Conservation (phyloP, 2,329 filamentous ascomycete species). For the Annulohypoxylon truncatum region DNA sequence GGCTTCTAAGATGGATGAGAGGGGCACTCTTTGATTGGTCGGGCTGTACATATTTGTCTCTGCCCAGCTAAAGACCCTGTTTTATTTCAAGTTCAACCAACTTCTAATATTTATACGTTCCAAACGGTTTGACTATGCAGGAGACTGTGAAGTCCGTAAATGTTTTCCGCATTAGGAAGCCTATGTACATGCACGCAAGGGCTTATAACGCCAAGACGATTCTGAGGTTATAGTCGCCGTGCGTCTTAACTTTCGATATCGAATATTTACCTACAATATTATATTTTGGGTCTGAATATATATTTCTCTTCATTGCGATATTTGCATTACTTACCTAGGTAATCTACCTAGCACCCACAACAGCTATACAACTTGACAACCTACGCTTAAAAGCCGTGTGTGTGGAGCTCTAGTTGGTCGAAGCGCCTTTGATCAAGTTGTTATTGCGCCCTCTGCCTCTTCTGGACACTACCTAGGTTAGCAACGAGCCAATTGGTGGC, state of each 20-base stretch:
- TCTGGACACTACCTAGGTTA: slow-evolving; percentile 1
- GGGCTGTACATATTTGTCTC: background rate
- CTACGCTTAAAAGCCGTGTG: slow-evolving; percentile 15
- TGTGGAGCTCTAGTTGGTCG: slow-evolving; percentile 25
- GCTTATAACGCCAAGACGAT: too few relatives aligned
- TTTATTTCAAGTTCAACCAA: background rate
- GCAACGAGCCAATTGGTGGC: slow-evolving; percentile 13
- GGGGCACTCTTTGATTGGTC: slow-evolving; percentile 15
- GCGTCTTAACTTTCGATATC: too few relatives aligned
- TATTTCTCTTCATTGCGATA: background rate
- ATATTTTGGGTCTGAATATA: too few relatives aligned
- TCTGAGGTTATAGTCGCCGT: too few relatives aligned
- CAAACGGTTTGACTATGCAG: slow-evolving; percentile 5
- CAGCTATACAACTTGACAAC: too few relatives aligned
- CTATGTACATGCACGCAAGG: background rate
- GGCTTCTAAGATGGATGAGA: slow-evolving; percentile 21
- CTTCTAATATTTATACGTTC: slow-evolving; percentile 10
- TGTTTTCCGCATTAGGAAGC: slow-evolving; percentile 31
- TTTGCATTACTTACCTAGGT: background rate
- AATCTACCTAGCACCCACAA: background rate
- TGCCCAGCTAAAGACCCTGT: slow-evolving; percentile 23
- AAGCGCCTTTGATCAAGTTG: slow-evolving; percentile 11
- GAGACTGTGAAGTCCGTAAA: slow-evolving; percentile 9
- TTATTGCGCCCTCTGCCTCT: background rate
- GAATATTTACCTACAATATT: too few relatives aligned